Evolutionary conservation across 2,329 filamentous ascomycete species (phyloP).

Genomic region (Lachnum nothofagi): DNA sequence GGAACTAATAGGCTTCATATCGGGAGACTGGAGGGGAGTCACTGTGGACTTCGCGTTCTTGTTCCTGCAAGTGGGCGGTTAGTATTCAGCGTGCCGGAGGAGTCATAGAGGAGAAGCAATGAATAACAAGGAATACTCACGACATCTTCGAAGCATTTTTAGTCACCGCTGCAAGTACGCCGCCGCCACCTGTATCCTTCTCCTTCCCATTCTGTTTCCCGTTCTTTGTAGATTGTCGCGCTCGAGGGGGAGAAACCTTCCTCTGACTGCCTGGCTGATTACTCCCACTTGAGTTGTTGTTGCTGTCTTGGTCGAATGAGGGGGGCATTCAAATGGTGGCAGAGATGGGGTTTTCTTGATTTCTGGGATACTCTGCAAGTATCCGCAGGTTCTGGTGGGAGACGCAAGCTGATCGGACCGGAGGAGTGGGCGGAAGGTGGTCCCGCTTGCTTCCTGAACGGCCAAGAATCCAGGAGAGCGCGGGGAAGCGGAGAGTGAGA

Average conservation of each 20-base stretch:
- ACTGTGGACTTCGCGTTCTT: conserved; percentile 23
- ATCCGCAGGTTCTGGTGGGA: conserved; percentile 8
- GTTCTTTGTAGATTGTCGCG: conserved; percentile 29
- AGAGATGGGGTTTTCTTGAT: conserved; percentile 1
- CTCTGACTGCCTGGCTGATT: conserved; percentile 22
- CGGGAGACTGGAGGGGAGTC: conserved; percentile 23
- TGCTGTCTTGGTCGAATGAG: conserved; percentile 32
- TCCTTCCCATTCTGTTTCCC: conserved; percentile 33
- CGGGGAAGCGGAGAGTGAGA: conserved; percentile 12
- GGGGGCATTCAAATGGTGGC: conserved; percentile 35
- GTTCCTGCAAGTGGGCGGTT: conserved; percentile 13
- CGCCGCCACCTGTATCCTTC: conserved; percentile 28
- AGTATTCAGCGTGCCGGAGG: not conserved
- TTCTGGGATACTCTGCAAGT: not conserved
- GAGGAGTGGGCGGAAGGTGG: conserved; percentile 1
- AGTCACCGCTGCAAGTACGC: conserved; percentile 30
- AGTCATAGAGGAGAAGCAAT: conserved; percentile 1
- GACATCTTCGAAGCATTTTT: conserved; percentile 30
- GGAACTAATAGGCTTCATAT: conserved; percentile 24
- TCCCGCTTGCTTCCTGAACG: conserved; percentile 25
- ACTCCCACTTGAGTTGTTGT: conserved; percentile 18
- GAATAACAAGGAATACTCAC: conserved; percentile 21
- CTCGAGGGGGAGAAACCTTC: conserved; percentile 24
- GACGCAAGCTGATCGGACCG: not conserved
- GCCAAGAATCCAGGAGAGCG: conserved; percentile 24